Evolutionary conservation across 352 stramenopile genomes (phyloP).

Genomic region (Globisporangium lucens): DNA sequence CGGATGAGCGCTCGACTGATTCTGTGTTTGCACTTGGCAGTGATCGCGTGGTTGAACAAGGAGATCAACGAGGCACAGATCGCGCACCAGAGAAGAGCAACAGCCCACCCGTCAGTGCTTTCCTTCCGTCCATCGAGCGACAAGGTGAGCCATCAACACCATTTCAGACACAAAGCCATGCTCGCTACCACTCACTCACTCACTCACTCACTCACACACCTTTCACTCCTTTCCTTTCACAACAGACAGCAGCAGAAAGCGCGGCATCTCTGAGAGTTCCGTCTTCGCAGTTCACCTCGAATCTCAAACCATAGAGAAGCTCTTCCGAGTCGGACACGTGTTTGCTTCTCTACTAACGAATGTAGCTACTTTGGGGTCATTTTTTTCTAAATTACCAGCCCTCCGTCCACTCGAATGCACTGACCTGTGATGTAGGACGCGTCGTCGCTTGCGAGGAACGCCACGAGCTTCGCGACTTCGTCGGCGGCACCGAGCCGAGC

Average conservation of each 20-base stretch:
- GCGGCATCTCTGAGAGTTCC: slow-evolving; percentile 4
- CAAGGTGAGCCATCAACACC: slow-evolving; percentile 25
- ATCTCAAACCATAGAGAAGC: slow-evolving; percentile 16
- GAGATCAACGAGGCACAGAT: slow-evolving; percentile 90
- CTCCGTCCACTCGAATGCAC: slow-evolving; percentile 77
- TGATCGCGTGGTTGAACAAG: slow-evolving; percentile 91
- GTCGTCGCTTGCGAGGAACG: slow-evolving; percentile 73
- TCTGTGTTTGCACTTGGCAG: slow-evolving; percentile 21
- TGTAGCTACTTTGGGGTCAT: not conserved
- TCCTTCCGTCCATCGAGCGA: slow-evolving; percentile 49
- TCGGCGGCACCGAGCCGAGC: slow-evolving; percentile 56
- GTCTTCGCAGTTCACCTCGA: slow-evolving; percentile 13
- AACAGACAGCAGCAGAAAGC: not conserved
- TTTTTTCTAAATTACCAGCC: slow-evolving; percentile 56
- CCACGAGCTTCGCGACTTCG: slow-evolving; percentile 78
- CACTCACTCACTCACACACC: not conserved
- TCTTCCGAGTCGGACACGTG: not conserved
- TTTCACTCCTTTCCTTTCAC: not conserved
- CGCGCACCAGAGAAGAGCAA: slow-evolving; percentile 55
- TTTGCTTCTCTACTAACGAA: not conserved
- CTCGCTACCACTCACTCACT: no score
- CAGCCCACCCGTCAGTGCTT: slow-evolving; percentile 66
- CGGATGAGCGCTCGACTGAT: no score
- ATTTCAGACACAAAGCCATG: not conserved
- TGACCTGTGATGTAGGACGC: slow-evolving; percentile 85